Conservation (phyloP, 2,329 filamentous ascomycete species). For the Tricladium varicosporioides region DNA sequence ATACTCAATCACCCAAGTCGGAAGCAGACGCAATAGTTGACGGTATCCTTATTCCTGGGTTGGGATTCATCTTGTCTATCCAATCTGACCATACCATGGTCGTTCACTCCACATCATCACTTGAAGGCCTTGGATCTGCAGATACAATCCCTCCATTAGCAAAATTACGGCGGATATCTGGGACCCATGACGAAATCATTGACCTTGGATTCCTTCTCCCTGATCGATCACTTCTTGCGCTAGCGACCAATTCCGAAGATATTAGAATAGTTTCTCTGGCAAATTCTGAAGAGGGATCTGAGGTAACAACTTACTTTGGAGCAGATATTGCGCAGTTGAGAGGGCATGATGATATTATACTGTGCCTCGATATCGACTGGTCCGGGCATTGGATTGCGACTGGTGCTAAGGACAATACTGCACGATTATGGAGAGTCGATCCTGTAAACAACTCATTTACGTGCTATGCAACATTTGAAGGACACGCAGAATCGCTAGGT, state of each 20-base stretch:
- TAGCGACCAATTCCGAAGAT: constrained; percentile 95
- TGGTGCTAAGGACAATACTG: constrained; percentile 94
- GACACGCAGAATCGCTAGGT: constrained; percentile 90
- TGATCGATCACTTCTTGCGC: constrained; percentile 76
- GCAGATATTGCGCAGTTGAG: constrained; percentile 83
- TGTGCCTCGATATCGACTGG: constrained; percentile 92
- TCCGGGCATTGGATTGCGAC: constrained; percentile 96
- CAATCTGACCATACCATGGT: constrained; percentile 88
- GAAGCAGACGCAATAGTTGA: constrained; percentile 69
- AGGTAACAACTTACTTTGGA: constrained; percentile 65
- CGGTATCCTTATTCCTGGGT: constrained; percentile 61
- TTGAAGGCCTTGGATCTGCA: constrained; percentile 36
- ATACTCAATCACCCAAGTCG: constrained; percentile 61
- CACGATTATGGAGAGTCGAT: constrained; percentile 86
- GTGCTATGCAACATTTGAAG: constrained; percentile 81
- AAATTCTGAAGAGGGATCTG: constrained; percentile 18
- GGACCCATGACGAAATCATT: constrained; percentile 96
- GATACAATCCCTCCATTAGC: constrained; percentile 35
- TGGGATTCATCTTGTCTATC: constrained; percentile 74
- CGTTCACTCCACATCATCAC: constrained; percentile 59
- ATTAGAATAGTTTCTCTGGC: constrained; percentile 78
- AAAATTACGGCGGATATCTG: constrained; percentile 76
- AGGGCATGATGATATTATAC: constrained; percentile 93
- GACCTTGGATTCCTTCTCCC: constrained; percentile 84
- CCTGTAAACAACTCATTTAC: constrained; percentile 68